These are phyloP conservation scores for Dysphania ambrosioides DNA, from an alignment of 148 eudicot species.

Conservation along the genomic window DNA sequence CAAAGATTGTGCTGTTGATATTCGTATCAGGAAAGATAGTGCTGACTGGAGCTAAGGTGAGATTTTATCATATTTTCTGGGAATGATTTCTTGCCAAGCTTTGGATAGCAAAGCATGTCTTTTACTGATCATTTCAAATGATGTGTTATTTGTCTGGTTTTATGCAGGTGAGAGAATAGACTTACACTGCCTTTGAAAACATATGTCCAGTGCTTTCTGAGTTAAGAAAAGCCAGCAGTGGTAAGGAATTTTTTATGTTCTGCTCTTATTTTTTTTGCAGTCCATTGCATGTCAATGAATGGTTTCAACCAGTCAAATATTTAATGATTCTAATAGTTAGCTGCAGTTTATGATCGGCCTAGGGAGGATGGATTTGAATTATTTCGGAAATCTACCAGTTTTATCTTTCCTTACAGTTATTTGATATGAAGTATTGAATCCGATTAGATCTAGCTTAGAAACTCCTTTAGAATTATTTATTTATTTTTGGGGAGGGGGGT, in stretches of 20 bases:
- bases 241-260: conserved; percentile 22
- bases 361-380: not conserved
- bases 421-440: no score
- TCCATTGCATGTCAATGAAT: not conserved
- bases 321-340: not conserved
- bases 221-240: conserved; percentile 71
- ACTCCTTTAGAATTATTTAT: no score
- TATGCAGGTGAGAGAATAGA: conserved; percentile 67
- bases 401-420: no score
- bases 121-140: not conserved
- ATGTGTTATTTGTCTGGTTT: not conserved
- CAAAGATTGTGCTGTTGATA: conserved; percentile 72
- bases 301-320: not conserved
- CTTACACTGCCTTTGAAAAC: conserved; percentile 75
- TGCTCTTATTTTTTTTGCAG: not conserved
- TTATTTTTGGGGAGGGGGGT: no score
- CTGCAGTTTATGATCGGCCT: not conserved
- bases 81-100: not conserved
- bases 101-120: no score
- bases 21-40: conserved; percentile 86
- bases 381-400: no score
- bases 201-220: conserved; percentile 81
- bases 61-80: not conserved
- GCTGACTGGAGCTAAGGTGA: conserved; percentile 85
- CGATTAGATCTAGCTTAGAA: no score